A percentile compares a stretch with the other conserved stretches of the same genome.
phyloP scores from a whole-genome alignment of 495 filamentous ascomycete genomes.

The Aspergillus haitiensis region DNA sequence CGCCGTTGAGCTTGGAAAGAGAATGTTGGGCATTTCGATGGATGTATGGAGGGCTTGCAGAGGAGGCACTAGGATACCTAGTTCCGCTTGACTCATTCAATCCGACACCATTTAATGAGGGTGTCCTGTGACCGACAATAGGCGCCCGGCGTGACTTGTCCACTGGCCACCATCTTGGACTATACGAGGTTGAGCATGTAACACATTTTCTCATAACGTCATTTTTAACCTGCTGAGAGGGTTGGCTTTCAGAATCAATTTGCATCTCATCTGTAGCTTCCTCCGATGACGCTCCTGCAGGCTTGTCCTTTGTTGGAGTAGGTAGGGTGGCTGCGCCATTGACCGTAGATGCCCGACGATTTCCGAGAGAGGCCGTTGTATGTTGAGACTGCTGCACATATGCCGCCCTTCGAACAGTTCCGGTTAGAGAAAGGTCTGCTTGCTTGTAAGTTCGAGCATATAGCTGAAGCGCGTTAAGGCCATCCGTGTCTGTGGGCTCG shows the following conservation, averaged over 20 bases:
- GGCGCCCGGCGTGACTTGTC: conserved; percentile 26
- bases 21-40: conserved; percentile 27
- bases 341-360: conserved; percentile 43
- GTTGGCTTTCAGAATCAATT: conserved; percentile 36
- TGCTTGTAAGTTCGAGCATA: conserved; percentile 91
- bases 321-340: conserved; percentile 29
- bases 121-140: conserved; percentile 25
- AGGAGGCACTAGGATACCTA: conserved; percentile 19
- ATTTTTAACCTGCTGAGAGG: conserved; percentile 20
- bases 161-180: conserved; percentile 47
- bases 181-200: conserved; percentile 41
- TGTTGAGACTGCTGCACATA: conserved; percentile 55
- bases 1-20: conserved; percentile 37
- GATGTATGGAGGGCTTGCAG: conserved; percentile 32
- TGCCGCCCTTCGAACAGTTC: conserved; percentile 85
- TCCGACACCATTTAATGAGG: conserved; percentile 37
- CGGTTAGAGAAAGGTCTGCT: conserved; percentile 83
- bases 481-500: conserved; percentile 61
- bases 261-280: conserved; percentile 38
- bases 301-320: conserved; percentile 35
- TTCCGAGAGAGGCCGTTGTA: conserved; percentile 23
- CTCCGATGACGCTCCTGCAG: conserved; percentile 28
- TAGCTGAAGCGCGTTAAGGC: conserved; percentile 75
- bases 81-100: conserved; percentile 19
- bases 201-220: conserved; percentile 37